Evolutionary conservation across 2,329 filamentous ascomycete genomes (phyloP).

Genomic region (Monilinia laxa): DNA sequence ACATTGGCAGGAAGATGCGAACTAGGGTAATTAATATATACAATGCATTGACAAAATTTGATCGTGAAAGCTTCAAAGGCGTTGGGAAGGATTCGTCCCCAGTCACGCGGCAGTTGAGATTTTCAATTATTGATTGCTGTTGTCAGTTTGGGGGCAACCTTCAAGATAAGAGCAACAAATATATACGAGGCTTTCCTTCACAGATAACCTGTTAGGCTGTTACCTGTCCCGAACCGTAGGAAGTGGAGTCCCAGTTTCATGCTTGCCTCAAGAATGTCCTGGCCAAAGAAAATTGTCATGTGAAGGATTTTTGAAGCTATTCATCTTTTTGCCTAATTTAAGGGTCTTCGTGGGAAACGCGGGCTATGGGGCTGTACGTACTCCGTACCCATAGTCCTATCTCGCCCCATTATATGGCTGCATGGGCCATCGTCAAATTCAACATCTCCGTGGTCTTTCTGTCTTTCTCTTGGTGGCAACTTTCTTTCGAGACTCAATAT

Average conservation of each 20-base stretch:
- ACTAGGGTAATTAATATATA: background rate
- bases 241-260: slow-evolving; percentile 3
- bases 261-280: background rate
- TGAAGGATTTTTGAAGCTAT: slow-evolving; percentile 1
- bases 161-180: background rate
- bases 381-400: background rate
- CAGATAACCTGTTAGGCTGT: background rate
- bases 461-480: background rate
- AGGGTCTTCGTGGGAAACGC: slow-evolving; percentile 17
- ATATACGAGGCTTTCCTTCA: background rate
- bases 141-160: background rate
- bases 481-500: no score
- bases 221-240: background rate
- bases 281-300: background rate
- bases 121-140: background rate
- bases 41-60: slow-evolving; percentile 9
- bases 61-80: slow-evolving; percentile 19
- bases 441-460: slow-evolving; percentile 2
- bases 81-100: background rate
- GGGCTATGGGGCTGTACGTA: slow-evolving; percentile 11
- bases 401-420: slow-evolving; percentile 4
- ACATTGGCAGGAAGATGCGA: background rate
- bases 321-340: slow-evolving; percentile 14
- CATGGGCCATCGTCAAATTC: slow-evolving; percentile 12
- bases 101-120: slow-evolving; percentile 13